These are phyloP conservation scores for Smittium mucronatum DNA, from an alignment of 371 early-diverging fungal species.

Conservation along the genomic window DNA sequence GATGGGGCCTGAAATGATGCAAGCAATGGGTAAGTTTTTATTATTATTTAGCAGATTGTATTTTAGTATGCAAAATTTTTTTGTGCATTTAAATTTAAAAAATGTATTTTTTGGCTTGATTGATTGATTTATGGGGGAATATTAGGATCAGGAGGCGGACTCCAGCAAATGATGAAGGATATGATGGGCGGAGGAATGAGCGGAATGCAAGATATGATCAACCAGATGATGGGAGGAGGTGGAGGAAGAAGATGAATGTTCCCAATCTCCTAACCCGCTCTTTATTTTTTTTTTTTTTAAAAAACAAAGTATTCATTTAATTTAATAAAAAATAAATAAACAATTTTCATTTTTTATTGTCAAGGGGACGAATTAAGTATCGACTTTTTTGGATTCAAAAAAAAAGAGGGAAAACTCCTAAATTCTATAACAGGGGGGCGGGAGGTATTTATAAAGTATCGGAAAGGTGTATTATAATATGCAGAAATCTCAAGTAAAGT, in stretches of 20 bases:
- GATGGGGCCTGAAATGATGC: slow-evolving; percentile 59
- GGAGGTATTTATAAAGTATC: no score
- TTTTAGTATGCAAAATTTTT: neutral
- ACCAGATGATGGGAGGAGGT: slow-evolving; percentile 28
- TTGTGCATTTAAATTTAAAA: neutral
- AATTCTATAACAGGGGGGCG: no score
- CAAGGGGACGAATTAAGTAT: no score
- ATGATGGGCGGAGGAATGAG: slow-evolving; percentile 59
- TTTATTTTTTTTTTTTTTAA: slow-evolving; percentile 1
- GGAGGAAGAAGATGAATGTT: slow-evolving; percentile 11
- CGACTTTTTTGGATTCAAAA: no score
- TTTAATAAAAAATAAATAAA: neutral
- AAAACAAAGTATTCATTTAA: neutral
- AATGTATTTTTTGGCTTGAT: neutral
- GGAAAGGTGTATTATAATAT: no score
- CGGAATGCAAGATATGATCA: slow-evolving; percentile 56
- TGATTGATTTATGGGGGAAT: neutral
- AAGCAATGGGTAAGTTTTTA: slow-evolving; percentile 44
- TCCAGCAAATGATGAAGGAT: slow-evolving; percentile 68
- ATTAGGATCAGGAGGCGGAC: slow-evolving; percentile 56
- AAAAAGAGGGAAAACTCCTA: no score
- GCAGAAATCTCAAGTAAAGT: no score
- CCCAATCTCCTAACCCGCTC: neutral
- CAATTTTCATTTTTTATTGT: neutral
- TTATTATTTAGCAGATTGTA: neutral